Conservation (phyloP, 345 rosid species). For the Clarkia xantiana region DNA sequence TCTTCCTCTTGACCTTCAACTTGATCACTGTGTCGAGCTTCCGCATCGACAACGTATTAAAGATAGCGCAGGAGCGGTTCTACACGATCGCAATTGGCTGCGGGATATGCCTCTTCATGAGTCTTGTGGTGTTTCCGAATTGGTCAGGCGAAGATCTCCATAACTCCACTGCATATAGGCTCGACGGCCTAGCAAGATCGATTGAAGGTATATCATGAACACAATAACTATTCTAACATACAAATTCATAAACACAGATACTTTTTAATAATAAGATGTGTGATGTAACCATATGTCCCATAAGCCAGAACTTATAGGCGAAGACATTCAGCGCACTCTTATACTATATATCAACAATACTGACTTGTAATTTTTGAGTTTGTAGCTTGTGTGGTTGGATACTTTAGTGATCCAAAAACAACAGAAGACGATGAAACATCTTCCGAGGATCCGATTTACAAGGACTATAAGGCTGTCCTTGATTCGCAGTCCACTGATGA, state of each 20-base stretch:
- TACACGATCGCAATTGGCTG: constrained; percentile 66
- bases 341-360: background rate
- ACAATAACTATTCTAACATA: background rate
- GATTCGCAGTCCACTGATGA: constrained; percentile 75
- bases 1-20: constrained; percentile 75
- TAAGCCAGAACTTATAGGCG: too few species aligned
- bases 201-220: constrained; percentile 46
- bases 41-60: constrained; percentile 42
- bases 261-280: too few species aligned
- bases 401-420: constrained; percentile 30
- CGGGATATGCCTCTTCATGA: constrained; percentile 63
- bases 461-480: constrained; percentile 59
- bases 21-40: constrained; percentile 74
- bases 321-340: too few species aligned
- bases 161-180: constrained; percentile 46
- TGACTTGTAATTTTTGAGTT: background rate
- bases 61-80: constrained; percentile 49
- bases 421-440: constrained; percentile 14
- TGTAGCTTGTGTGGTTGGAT: constrained; percentile 62
- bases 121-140: constrained; percentile 50
- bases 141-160: constrained; percentile 94
- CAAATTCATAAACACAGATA: too few species aligned
- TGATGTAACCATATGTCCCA: too few species aligned
- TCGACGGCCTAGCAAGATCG: constrained; percentile 58
- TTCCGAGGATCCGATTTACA: constrained; percentile 46